phyloP scores from a whole-genome alignment of 768 basidiomycete genomes.

The Lactifluus subvellereus region DNA sequence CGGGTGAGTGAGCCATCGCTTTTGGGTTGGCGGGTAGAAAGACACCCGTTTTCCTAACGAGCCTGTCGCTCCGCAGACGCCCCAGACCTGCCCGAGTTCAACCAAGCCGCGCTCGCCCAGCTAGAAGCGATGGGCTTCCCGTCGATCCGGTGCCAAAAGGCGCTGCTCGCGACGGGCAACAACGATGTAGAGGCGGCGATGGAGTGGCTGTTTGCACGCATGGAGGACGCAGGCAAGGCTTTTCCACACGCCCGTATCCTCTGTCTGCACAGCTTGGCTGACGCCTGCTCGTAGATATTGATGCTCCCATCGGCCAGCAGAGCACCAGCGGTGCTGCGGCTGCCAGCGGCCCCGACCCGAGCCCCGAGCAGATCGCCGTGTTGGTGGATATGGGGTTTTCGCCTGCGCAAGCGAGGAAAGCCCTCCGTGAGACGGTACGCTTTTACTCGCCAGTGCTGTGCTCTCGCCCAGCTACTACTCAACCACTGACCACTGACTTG shows the following conservation, averaged over 20 bases:
- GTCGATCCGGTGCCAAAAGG: conserved; percentile 77
- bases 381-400: conserved; percentile 94
- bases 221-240: conserved; percentile 81
- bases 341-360: conserved; percentile 45
- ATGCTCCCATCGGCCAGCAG: conserved; percentile 53
- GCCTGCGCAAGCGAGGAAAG: conserved; percentile 73
- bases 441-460: background rate
- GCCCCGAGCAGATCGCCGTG: conserved; percentile 63
- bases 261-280: background rate
- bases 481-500: no score
- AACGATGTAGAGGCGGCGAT: conserved; percentile 74
- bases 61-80: conserved; percentile 24
- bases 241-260: background rate
- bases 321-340: conserved; percentile 21
- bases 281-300: conserved; percentile 58
- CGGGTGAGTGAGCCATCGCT: conserved; percentile 28
- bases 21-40: background rate
- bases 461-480: background rate
- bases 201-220: conserved; percentile 93
- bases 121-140: conserved; percentile 93
- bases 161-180: conserved; percentile 82
- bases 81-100: conserved; percentile 55
- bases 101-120: conserved; percentile 66
- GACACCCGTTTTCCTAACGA: background rate
- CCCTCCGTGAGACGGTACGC: conserved; percentile 78